Evolutionary conservation across 768 basidiomycete genomes (phyloP).

Genomic region (Lactarius sp.): DNA sequence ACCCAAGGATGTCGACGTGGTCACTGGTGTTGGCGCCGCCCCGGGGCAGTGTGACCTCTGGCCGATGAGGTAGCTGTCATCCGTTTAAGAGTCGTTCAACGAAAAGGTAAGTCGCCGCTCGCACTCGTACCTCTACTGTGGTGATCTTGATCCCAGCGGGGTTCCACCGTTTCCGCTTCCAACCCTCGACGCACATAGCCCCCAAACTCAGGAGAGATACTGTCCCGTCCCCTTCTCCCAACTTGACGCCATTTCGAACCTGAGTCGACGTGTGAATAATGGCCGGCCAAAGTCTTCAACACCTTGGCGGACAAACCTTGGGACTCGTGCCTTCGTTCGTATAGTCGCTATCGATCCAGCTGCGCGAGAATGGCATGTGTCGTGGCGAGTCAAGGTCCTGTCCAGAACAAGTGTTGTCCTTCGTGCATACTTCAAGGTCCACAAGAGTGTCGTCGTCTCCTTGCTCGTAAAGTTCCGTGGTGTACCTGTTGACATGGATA

Average conservation of each 20-base stretch:
- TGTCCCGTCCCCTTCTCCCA: constrained; percentile 96
- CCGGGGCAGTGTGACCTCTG: constrained; percentile 64
- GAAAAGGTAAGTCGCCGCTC: not conserved
- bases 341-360: constrained; percentile 84
- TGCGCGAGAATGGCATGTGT: constrained; percentile 53
- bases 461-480: constrained; percentile 61
- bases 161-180: constrained; percentile 88
- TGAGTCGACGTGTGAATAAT: constrained; percentile 26
- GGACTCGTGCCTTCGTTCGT: constrained; percentile 58
- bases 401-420: constrained; percentile 39
- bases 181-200: constrained; percentile 96
- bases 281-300: no score
- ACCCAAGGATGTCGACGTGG: constrained; percentile 70
- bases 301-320: constrained; percentile 38
- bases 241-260: constrained; percentile 81
- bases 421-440: constrained; percentile 38
- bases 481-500: constrained; percentile 52
- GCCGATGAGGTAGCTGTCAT: constrained; percentile 70
- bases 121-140: constrained; percentile 69
- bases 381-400: constrained; percentile 41
- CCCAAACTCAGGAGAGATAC: constrained; percentile 81
- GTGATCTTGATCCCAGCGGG: constrained; percentile 82
- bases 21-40: constrained; percentile 92
- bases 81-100: not conserved
- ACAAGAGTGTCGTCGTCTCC: not conserved